phyloP scores from a whole-genome alignment of 1,139 yeast genomes.

The Suhomyces taliae region DNA sequence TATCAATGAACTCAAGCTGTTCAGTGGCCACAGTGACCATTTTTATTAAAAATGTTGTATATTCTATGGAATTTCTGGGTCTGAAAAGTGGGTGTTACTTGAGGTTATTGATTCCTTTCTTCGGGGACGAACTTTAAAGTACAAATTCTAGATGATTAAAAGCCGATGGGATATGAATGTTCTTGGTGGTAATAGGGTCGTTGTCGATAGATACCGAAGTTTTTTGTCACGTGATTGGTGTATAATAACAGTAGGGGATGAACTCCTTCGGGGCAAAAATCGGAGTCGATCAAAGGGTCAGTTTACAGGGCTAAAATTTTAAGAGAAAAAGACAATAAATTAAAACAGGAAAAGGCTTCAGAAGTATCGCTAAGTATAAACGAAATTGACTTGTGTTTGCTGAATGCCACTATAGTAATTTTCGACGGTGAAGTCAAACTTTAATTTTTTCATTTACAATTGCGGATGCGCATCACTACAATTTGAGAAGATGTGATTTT shows the following conservation, averaged over 20 bases:
- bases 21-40: conserved; percentile 13
- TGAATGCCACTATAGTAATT: too few relatives aligned
- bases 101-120: background rate
- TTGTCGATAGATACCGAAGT: conserved; percentile 1
- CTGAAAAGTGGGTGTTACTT: background rate
- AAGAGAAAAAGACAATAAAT: too few relatives aligned
- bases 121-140: background rate
- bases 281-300: too few relatives aligned
- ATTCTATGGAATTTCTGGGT: background rate
- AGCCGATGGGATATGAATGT: background rate
- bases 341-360: too few relatives aligned
- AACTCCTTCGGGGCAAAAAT: background rate
- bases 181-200: background rate
- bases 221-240: conserved; percentile 2
- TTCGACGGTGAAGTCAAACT: too few relatives aligned
- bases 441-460: too few relatives aligned
- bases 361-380: too few relatives aligned
- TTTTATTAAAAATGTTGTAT: background rate
- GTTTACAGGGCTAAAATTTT: too few relatives aligned
- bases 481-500: too few relatives aligned
- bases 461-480: too few relatives aligned
- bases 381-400: too few relatives aligned
- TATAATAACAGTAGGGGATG: background rate
- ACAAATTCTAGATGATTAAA: background rate
- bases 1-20: conserved; percentile 16